Conservation (phyloP, 2,329 filamentous ascomycete genomes). For the Rhynchosporium agropyri region DNA sequence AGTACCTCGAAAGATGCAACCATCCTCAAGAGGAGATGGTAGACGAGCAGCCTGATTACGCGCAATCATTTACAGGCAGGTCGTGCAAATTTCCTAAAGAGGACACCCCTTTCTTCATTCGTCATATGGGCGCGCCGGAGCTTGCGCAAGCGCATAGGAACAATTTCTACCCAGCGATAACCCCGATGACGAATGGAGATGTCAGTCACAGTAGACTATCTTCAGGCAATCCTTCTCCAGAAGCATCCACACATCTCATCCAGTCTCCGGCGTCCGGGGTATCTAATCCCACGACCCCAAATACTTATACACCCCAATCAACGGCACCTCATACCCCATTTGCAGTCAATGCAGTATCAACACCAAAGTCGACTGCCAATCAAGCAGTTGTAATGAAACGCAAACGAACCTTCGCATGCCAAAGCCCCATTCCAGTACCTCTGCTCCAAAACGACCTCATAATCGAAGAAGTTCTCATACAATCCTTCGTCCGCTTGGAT, state of each 20-base stretch:
- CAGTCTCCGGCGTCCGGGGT: not conserved
- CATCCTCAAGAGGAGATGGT: conserved; percentile 10
- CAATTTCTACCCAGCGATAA: not conserved
- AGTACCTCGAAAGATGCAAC: conserved; percentile 33
- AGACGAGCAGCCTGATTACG: not conserved
- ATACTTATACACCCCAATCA: conserved; percentile 22
- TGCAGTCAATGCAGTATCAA: conserved; percentile 2
- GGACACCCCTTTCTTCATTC: conserved; percentile 12
- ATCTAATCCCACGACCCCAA: conserved; percentile 24
- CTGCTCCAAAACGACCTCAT: conserved; percentile 34
- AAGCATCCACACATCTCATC: conserved; percentile 3
- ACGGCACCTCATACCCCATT: conserved; percentile 23
- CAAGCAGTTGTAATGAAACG: conserved; percentile 15
- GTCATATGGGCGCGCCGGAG: conserved; percentile 20
- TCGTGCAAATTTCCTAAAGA: conserved; percentile 14
- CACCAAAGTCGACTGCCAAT: not conserved
- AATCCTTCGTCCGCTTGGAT: conserved; percentile 37
- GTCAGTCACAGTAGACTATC: conserved; percentile 5
- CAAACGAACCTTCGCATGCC: conserved; percentile 31
- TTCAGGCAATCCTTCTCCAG: not conserved
- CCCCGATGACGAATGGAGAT: not conserved
- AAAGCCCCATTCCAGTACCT: conserved; percentile 29
- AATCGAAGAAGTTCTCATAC: conserved; percentile 40
- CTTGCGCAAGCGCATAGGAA: conserved; percentile 20
- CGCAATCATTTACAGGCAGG: not conserved